Evolutionary conservation across 306 rosid species (phyloP), one percentile per base, ranked within the genome.

Genomic region (Ormosia emarginata): DNA sequence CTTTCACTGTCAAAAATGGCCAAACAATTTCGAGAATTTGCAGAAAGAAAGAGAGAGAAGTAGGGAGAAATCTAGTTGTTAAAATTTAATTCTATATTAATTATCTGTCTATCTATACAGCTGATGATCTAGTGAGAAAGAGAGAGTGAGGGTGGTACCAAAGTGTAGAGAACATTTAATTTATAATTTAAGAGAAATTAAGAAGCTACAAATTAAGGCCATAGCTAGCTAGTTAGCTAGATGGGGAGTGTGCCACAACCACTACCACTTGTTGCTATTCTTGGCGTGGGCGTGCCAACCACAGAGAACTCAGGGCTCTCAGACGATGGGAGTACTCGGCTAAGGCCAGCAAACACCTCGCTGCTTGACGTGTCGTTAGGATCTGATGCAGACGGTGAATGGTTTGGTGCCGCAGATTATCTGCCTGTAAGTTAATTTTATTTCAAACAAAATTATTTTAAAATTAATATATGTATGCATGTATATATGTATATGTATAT

Each of bases 291-390:
- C 99, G 94, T 29, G 92, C 87, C 89, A 86, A 8, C 99, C 99
- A 96, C 15, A 96, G 80, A 72, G 99, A 96, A 80, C 99, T 96
- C 15, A 93, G 91, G 1, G 98, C 94, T 86, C 98, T 84, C 47
- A 93, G 89, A 30, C 99, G 94, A 71, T 93, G 94, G 72, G 89
- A 92, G 87, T 93, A 96, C 87, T 93, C 99, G 0, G 97, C 94
- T 0, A 96, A 90, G 0, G 94, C 94, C 81, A 96, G 62, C 80
- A 96, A 82, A 87, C 98, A 91, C 89, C 97, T 85, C 0, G 99
- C 99, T 4, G 97, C 90, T 85, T 96, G 99, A 29, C 97, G 94
- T 1, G 89, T 90, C 6, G 99, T 96, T 79, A 93, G 80, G 65
- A 96, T 36, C 64, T 92, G 94, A 7, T 84, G 84, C 82, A 93